Percentiles rank a stretch among this genome's conserved stretches.
These are phyloP conservation scores for Hanseniaspora gamundiae DNA, from an alignment of 1,139 yeast genomes.

Conservation along the genomic window DNA sequence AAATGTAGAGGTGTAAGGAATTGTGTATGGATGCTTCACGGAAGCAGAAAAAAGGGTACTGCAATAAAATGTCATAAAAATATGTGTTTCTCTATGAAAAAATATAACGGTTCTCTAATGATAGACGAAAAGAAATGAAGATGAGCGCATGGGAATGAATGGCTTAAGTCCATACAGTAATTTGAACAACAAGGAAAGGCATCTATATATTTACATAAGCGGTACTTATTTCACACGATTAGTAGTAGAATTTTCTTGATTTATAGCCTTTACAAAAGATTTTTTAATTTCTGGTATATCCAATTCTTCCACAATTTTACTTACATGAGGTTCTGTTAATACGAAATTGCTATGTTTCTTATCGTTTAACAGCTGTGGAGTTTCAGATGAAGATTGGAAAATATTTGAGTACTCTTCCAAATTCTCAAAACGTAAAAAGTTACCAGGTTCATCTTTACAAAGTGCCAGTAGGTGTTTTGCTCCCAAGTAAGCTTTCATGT, in stretches of 20 bases:
- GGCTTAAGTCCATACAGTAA: too few species aligned
- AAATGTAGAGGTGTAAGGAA: too few species aligned
- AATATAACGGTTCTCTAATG: too few species aligned
- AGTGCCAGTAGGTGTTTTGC: slow-evolving; percentile 43
- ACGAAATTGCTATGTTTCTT: neutral
- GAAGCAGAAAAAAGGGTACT: too few species aligned
- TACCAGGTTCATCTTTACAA: slow-evolving; percentile 13
- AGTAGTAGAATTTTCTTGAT: slow-evolving; percentile 42
- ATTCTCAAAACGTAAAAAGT: slow-evolving; percentile 15
- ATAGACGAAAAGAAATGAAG: too few species aligned
- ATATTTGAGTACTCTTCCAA: slow-evolving; percentile 7
- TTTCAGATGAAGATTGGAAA: slow-evolving; percentile 4
- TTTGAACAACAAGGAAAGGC: too few species aligned
- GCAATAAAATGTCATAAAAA: too few species aligned
- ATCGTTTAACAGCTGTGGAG: neutral
- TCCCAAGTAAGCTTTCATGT: slow-evolving; percentile 68
- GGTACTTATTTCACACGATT: too few species aligned
- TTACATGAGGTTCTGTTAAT: slow-evolving; percentile 9
- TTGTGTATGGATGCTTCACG: too few species aligned
- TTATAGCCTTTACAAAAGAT: slow-evolving; percentile 35
- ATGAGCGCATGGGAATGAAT: too few species aligned
- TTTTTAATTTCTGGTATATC: slow-evolving; percentile 29
- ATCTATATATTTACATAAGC: too few species aligned
- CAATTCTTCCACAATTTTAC: slow-evolving; percentile 12
- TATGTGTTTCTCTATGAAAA: too few species aligned